Evolutionary conservation across 768 basidiomycete species (phyloP), one percentile per base, ranked within the genome.

Genomic region (Terana coerulea): DNA sequence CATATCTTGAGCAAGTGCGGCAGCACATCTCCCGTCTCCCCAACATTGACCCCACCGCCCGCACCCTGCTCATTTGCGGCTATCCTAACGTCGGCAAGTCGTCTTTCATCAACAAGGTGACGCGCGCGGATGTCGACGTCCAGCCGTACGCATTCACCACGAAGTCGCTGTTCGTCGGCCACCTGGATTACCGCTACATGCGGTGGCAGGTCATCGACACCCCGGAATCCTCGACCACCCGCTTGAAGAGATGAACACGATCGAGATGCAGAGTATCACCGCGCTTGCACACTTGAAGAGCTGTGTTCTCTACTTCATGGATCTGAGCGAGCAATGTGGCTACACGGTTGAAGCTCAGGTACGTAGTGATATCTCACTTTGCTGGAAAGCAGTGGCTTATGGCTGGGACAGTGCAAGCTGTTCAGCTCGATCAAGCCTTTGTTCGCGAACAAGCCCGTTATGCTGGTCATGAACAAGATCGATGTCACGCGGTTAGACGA

Each of bases 131-230:
- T 65, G 97, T 99, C 62, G 97, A 99, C 67, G 97, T 99, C 26
- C 95, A 99, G 69, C 95, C 95, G 31, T 99, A 98, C 65, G 97
- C 97, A 1, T 99, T 99, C 75, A 99, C 97, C 40, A 99, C 97
- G 26, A 98, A 98, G 71, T 94, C 91, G 0, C 87, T 99, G 47
- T 98, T 98, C 66, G 91, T 99, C 62, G 97, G 97, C 1, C 97
- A 99, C 71, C 78, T 98, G 66, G 97, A 99, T 70, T 98, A 99
- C 77, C 95, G 94, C 65, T 99, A 99, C 74, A 79, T 99, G 61
- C 85, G 97, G 55, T 99, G 97, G 97, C 97, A 99, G 69, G 95
- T 99, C 45, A 98, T 99, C 62, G 97, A 99, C 76, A 99, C 97
- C 34, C 97, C 1, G 97, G 97, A 53, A 87, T 99, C 53, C 79